Conservation (phyloP, 164 flowering plant genomes). For the Stephania yunnanensis region DNA sequence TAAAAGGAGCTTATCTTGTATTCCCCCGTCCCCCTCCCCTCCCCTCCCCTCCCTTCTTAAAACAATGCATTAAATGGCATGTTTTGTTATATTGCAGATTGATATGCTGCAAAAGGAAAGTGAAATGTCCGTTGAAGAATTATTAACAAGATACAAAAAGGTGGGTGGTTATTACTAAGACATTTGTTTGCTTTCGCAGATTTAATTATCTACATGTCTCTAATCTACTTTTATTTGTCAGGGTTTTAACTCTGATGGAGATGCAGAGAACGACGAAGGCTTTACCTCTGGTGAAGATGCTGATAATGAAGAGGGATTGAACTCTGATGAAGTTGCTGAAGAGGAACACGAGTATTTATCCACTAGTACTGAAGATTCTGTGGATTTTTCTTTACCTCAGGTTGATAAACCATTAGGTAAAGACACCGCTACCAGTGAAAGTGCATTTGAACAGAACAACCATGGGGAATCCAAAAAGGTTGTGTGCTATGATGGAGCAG, state of each 20-base stretch:
- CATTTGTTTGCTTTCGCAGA: not conserved
- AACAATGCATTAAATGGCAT: too few relatives aligned
- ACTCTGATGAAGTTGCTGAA: conserved; percentile 24
- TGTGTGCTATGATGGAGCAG: conserved; percentile 16
- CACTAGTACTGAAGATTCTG: conserved; percentile 40
- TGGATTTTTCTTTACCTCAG: conserved; percentile 28
- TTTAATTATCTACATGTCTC: not conserved
- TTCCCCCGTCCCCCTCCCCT: not conserved
- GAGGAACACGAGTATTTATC: conserved; percentile 53
- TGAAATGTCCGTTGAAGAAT: conserved; percentile 77
- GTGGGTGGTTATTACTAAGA: conserved; percentile 29
- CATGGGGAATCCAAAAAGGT: conserved; percentile 18
- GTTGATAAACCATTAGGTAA: conserved; percentile 22
- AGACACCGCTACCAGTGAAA: conserved; percentile 20
- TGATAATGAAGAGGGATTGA: conserved; percentile 41
- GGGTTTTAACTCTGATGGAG: conserved; percentile 27
- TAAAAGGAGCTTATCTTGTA: conserved; percentile 14
- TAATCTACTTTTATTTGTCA: conserved; percentile 20
- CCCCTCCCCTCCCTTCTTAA: too few relatives aligned
- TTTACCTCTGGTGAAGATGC: conserved; percentile 15
- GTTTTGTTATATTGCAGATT: conserved; percentile 49
- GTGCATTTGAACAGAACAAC: conserved; percentile 25
- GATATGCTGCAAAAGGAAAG: conserved; percentile 83
- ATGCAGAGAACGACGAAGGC: conserved; percentile 51
- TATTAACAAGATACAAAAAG: conserved; percentile 80